These are phyloP conservation scores for Boletellus emodensis DNA, from an alignment of 768 basidiomycete species.

Conservation along the genomic window DNA sequence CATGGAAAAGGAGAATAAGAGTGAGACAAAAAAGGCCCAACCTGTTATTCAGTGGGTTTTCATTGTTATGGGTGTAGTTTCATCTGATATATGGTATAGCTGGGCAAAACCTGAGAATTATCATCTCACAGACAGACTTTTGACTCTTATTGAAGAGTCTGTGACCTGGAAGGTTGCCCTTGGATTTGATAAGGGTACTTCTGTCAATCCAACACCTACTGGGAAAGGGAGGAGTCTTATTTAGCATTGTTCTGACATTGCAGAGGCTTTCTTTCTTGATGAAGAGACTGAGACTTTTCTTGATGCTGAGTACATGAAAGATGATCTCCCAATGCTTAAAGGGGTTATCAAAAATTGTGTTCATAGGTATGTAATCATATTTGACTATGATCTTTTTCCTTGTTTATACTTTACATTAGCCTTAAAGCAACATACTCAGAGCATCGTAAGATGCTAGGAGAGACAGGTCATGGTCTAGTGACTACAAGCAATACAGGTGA, in stretches of 20 bases:
- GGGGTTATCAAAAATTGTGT: not conserved
- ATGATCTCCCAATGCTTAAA: not conserved
- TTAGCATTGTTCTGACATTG: conserved; percentile 5
- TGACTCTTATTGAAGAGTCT: conserved; percentile 20
- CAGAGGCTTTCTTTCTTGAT: conserved; percentile 4
- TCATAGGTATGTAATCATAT: not conserved
- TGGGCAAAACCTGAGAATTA: conserved; percentile 7
- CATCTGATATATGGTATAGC: not conserved
- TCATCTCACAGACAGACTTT: conserved; percentile 15
- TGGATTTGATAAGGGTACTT: conserved; percentile 17
- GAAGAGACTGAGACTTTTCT: no score
- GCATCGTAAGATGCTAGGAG: not conserved
- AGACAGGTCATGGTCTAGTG: not conserved
- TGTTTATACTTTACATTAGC: not conserved
- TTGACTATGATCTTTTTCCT: not conserved
- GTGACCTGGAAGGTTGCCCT: conserved; percentile 16
- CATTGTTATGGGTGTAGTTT: not conserved
- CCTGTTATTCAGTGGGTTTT: not conserved
- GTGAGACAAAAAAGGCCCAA: not conserved
- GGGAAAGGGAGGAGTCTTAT: conserved; percentile 3
- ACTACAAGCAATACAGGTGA: not conserved
- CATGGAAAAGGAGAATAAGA: not conserved
- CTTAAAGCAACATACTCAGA: not conserved
- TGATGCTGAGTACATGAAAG: no score
- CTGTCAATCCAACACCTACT: not conserved